A percentile compares a stretch with the other conserved stretches of the same genome.
These are phyloP conservation scores for Coccomyxa sp. DNA, from an alignment of 139 green algal genomes.

Conservation along the genomic window DNA sequence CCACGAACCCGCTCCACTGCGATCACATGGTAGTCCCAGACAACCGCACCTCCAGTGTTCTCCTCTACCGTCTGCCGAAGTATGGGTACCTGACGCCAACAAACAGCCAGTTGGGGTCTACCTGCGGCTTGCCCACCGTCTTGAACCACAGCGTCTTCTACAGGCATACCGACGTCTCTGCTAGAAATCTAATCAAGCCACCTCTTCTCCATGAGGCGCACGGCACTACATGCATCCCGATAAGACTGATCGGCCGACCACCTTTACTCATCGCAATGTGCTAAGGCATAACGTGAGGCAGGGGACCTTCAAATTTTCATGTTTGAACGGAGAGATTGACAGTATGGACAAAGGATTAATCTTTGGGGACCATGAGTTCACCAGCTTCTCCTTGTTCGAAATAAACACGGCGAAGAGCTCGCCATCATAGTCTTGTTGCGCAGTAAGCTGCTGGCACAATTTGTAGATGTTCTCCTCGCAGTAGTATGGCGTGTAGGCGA, in stretches of 20 bases:
- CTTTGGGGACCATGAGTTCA: neutral
- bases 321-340: neutral
- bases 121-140: neutral
- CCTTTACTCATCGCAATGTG: neutral
- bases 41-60: constrained; percentile 2
- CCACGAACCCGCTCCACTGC: constrained; percentile 1
- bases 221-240: too few relatives aligned
- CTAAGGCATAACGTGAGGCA: neutral
- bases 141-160: neutral
- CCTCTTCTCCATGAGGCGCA: too few relatives aligned
- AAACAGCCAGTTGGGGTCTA: neutral
- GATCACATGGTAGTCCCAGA: constrained; percentile 35
- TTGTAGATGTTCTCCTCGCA: constrained; percentile 33
- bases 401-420: constrained; percentile 25
- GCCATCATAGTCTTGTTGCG: neutral
- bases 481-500: constrained; percentile 20
- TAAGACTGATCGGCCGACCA: neutral
- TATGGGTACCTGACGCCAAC: constrained; percentile 15
- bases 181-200: neutral
- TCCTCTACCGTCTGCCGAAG: constrained; percentile 4
- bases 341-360: neutral
- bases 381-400: constrained; percentile 20
- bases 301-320: neutral
- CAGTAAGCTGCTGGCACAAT: neutral
- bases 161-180: too few relatives aligned